A percentile compares a stretch with the other conserved stretches of the same genome.
phyloP scores from a whole-genome alignment of 257 asterid genomes.

The Nicotiana sylvestris region DNA sequence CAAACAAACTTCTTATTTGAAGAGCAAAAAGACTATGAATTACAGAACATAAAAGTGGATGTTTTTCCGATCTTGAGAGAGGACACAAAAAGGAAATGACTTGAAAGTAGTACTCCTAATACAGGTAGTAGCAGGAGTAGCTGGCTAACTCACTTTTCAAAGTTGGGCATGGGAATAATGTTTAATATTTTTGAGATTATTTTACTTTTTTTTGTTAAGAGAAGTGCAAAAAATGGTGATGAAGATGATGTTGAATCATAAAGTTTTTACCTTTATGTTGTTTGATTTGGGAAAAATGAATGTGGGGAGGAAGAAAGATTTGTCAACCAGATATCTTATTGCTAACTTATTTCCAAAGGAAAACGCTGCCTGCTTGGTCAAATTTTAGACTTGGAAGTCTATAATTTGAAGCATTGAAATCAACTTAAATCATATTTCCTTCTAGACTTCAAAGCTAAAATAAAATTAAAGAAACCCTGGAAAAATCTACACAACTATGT shows the following conservation, averaged over 20 bases:
- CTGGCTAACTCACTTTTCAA: constrained; percentile 8
- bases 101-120: neutral
- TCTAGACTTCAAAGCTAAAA: neutral
- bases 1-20: neutral
- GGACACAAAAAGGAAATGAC: neutral
- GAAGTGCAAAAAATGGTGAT: neutral
- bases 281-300: neutral
- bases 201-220: neutral
- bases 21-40: neutral
- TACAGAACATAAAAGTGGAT: neutral
- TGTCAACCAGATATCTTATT: neutral
- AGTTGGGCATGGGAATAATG: neutral
- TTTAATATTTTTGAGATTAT: neutral
- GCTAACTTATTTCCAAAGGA: neutral
- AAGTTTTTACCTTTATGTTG: neutral
- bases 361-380: constrained; percentile 7
- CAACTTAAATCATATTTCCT: neutral
- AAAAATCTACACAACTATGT: neutral
- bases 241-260: neutral
- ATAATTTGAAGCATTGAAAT: neutral
- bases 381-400: constrained; percentile 1
- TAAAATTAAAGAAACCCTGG: neutral
- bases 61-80: neutral
- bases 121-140: neutral
- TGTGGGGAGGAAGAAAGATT: neutral